Evolutionary conservation across 2,329 filamentous ascomycete species (phyloP).

Genomic region (Fusarium nurragi): DNA sequence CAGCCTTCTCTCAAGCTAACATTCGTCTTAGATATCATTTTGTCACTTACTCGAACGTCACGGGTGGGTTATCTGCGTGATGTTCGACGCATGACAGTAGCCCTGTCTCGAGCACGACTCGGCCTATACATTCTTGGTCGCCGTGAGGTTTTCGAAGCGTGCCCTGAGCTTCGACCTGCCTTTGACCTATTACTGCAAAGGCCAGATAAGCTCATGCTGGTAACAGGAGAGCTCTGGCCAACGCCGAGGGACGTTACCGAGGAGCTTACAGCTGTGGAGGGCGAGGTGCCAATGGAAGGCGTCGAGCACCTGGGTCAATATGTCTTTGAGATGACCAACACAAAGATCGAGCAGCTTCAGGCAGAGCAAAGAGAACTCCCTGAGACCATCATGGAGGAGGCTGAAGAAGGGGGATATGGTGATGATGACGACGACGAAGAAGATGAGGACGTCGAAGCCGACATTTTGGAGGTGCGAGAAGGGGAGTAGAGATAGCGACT

Average conservation of each 20-base stretch:
- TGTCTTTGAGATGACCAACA: slow-evolving; percentile 93
- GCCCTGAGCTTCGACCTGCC: slow-evolving; percentile 85
- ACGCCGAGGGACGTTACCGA: slow-evolving; percentile 63
- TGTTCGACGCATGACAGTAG: slow-evolving; percentile 91
- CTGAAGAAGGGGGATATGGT: slow-evolving; percentile 46
- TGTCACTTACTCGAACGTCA: slow-evolving; percentile 89
- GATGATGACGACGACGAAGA: slow-evolving; percentile 45
- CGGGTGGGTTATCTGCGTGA: slow-evolving; percentile 93
- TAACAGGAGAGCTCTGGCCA: slow-evolving; percentile 88
- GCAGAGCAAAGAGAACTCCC: slow-evolving; percentile 47
- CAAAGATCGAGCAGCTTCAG: slow-evolving; percentile 61
- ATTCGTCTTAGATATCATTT: slow-evolving; percentile 77
- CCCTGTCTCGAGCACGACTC: slow-evolving; percentile 88
- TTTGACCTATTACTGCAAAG: slow-evolving; percentile 81
- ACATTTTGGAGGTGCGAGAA: slow-evolving; percentile 51
- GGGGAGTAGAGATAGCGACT: slow-evolving; percentile 38
- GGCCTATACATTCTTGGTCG: slow-evolving; percentile 93
- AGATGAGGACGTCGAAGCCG: slow-evolving; percentile 46
- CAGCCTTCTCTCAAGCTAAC: slow-evolving; percentile 31
- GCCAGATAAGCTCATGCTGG: slow-evolving; percentile 82
- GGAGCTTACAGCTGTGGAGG: slow-evolving; percentile 56
- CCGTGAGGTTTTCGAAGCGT: slow-evolving; percentile 86
- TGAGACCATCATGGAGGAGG: slow-evolving; percentile 43
- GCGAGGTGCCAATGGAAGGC: slow-evolving; percentile 80
- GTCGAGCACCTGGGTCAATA: slow-evolving; percentile 96